These are phyloP conservation scores for Lathyrus aphaca DNA, from an alignment of 306 rosid species.

Conservation along the genomic window DNA sequence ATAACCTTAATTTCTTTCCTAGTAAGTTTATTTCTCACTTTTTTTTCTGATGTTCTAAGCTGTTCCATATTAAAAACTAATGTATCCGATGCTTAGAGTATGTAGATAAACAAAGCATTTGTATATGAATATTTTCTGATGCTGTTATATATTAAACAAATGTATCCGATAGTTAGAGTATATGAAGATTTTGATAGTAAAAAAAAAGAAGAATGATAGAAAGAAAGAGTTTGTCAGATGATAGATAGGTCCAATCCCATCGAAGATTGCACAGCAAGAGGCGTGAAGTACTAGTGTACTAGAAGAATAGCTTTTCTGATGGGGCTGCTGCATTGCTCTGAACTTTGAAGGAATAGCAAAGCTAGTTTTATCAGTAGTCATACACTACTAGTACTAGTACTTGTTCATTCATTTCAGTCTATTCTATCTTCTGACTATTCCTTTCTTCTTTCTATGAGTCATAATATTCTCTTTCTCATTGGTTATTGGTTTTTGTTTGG, in stretches of 20 bases:
- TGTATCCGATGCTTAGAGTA: too few relatives aligned
- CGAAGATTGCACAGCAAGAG: constrained; percentile 45
- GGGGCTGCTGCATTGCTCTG: constrained; percentile 30
- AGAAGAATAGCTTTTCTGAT: constrained; percentile 48
- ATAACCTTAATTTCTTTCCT: too few relatives aligned
- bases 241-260: constrained; percentile 76
- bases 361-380: constrained; percentile 1
- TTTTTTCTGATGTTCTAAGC: accelerated
- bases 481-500: constrained; percentile 54
- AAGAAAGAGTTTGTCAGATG: constrained; percentile 55
- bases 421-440: constrained; percentile 44
- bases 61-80: too few relatives aligned
- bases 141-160: too few relatives aligned
- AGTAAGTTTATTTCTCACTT: too few relatives aligned
- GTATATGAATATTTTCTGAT: too few relatives aligned
- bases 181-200: not conserved
- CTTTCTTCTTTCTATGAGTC: constrained; percentile 52
- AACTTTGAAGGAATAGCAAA: not conserved
- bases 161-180: too few relatives aligned
- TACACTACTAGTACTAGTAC: not conserved
- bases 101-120: too few relatives aligned
- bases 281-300: constrained; percentile 53
- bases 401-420: constrained; percentile 13
- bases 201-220: constrained; percentile 26
- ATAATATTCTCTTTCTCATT: constrained; percentile 55